A percentile compares a stretch with the other conserved stretches of the same genome.
phyloP scores from a whole-genome alignment of 345 rosid species.

The Lepidium africanum region DNA sequence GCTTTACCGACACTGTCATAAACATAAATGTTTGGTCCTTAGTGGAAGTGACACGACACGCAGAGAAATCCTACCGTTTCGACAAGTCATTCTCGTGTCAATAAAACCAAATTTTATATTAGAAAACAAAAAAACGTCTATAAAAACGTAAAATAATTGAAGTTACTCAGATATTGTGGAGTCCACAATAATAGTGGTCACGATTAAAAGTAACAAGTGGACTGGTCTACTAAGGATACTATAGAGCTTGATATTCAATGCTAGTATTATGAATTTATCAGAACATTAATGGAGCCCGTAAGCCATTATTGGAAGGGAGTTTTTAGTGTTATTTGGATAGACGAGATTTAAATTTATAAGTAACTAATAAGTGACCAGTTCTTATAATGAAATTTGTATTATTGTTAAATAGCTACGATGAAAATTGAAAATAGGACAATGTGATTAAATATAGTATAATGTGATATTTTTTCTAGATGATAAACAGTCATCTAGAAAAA shows the following conservation, averaged over 20 bases:
- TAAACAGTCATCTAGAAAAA: too few relatives aligned
- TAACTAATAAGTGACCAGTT: too few relatives aligned
- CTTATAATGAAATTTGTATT: too few relatives aligned
- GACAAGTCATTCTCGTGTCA: background rate
- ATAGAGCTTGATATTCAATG: too few relatives aligned
- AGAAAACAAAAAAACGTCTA: background rate
- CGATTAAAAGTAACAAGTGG: constrained; percentile 1
- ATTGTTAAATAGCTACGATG: too few relatives aligned
- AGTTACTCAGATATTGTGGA: background rate
- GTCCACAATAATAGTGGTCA: constrained; percentile 9
- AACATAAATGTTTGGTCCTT: background rate
- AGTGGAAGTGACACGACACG: constrained; percentile 11
- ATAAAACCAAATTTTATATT: background rate
- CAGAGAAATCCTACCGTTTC: background rate
- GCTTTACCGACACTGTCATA: constrained; percentile 13
- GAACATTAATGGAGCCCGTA: background rate
- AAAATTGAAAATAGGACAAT: too few relatives aligned
- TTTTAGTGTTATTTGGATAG: too few relatives aligned
- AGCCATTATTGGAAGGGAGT: too few relatives aligned
- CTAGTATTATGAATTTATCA: too few relatives aligned
- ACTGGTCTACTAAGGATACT: background rate
- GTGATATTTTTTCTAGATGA: too few relatives aligned
- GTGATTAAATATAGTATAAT: too few relatives aligned
- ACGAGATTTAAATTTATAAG: too few relatives aligned
- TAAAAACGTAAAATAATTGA: background rate